A percentile compares a stretch with the other conserved stretches of the same genome.
These are phyloP conservation scores for Tanacetum coccineum DNA, from an alignment of 129 eudicot genomes.

Conservation along the genomic window DNA sequence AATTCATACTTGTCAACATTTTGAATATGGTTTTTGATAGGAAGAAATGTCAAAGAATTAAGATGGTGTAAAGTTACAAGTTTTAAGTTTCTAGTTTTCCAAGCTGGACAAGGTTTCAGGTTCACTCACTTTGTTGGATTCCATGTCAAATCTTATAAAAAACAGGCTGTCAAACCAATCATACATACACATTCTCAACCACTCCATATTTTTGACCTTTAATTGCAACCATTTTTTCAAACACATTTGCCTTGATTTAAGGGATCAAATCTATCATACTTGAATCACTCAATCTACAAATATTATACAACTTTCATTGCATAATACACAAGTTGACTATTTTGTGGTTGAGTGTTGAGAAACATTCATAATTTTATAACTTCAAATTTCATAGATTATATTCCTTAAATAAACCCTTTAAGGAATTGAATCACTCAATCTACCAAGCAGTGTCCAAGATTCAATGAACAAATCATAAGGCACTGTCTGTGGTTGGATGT, in stretches of 20 bases:
- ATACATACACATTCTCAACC: constrained; percentile 25
- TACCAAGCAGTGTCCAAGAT: neutral
- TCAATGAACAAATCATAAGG: neutral
- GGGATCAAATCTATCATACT: constrained; percentile 18
- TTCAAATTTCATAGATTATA: constrained; percentile 5
- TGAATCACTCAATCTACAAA: constrained; percentile 20
- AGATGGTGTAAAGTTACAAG: neutral
- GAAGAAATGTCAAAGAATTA: neutral
- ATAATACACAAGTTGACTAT: constrained; percentile 7
- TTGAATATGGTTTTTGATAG: neutral
- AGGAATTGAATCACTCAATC: neutral
- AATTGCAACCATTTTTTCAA: constrained; percentile 26
- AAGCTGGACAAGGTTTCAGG: constrained; percentile 9
- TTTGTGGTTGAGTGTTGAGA: constrained; percentile 7
- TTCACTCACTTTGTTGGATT: constrained; percentile 18
- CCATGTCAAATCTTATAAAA: constrained; percentile 14
- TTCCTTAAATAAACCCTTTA: neutral
- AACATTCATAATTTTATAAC: neutral
- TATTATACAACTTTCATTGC: constrained; percentile 9
- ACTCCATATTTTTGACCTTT: constrained; percentile 29
- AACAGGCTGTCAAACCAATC: constrained; percentile 23
- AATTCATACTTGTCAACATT: too few species aligned
- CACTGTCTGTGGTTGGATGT: neutral
- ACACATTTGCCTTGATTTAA: constrained; percentile 25
- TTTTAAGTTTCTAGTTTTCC: constrained; percentile 11